phyloP scores from a whole-genome alignment of 2,329 filamentous ascomycete species.

The Venturia pyrina region DNA sequence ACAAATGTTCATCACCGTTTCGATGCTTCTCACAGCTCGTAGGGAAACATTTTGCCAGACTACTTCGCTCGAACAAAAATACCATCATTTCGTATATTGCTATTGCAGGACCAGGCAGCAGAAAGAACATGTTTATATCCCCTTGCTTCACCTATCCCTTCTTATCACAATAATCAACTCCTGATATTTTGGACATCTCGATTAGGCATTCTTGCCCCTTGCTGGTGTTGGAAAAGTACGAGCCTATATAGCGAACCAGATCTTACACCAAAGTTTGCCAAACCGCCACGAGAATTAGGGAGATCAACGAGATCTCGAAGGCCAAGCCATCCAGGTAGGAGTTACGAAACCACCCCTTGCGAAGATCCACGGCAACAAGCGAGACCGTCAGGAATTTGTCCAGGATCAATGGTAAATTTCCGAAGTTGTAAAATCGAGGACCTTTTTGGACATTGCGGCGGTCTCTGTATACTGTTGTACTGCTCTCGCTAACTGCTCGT shows the following conservation, averaged over 20 bases:
- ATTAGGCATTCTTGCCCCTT: background rate
- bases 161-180: background rate
- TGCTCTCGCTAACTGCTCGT: too few relatives aligned
- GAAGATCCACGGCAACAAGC: background rate
- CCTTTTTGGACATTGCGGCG: too few relatives aligned
- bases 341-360: background rate
- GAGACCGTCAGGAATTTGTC: background rate
- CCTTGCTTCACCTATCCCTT: background rate
- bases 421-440: background rate
- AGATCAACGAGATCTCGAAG: background rate
- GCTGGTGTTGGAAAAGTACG: background rate
- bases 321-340: background rate
- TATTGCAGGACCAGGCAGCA: background rate
- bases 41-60: too few relatives aligned
- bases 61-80: too few relatives aligned
- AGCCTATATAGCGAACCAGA: background rate
- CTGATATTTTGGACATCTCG: background rate
- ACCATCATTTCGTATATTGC: background rate
- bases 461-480: too few relatives aligned
- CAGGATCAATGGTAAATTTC: background rate
- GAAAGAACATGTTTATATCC: background rate
- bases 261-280: too few relatives aligned
- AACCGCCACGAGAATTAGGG: too few relatives aligned
- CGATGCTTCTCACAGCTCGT: background rate
- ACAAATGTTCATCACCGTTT: background rate